These are phyloP conservation scores for Irpex lacteus DNA, from an alignment of 1,284 basidiomycete species.

Conservation along the genomic window DNA sequence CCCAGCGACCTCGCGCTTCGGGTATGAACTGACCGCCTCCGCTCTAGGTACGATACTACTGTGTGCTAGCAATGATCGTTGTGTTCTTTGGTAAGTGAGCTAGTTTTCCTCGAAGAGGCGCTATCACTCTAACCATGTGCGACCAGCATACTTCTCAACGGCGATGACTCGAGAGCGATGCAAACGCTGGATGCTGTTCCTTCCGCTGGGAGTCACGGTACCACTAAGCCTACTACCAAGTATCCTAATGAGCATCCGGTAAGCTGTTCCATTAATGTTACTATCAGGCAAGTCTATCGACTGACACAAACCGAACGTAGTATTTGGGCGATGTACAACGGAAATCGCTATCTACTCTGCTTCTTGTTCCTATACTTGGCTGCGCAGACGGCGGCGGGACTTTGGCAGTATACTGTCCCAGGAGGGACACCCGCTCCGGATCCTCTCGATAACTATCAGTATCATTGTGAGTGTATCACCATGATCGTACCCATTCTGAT, in stretches of 20 bases:
- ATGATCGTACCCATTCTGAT: no score
- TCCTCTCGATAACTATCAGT: not conserved
- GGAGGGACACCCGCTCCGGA: not conserved
- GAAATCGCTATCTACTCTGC: not conserved
- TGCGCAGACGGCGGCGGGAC: not conserved
- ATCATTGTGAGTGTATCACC: not conserved
- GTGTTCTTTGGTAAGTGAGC: not conserved
- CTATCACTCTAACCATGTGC: not conserved
- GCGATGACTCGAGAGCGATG: not conserved
- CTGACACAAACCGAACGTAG: not conserved
- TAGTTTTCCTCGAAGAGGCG: not conserved
- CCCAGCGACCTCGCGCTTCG: not conserved
- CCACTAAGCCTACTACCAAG: not conserved
- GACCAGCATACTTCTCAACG: not conserved
- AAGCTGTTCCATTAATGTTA: not conserved
- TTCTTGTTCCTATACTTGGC: not conserved
- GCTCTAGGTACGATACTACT: not conserved
- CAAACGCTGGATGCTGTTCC: not conserved
- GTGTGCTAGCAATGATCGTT: not conserved
- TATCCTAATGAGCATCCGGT: not conserved
- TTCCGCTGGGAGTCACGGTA: not conserved
- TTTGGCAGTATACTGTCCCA: not conserved
- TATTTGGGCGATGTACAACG: not conserved
- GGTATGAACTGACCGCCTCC: not conserved
- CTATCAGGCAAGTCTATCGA: not conserved